Evolutionary conservation across 1,284 basidiomycete species (phyloP).

Genomic region (Ceratobasidium sp.): DNA sequence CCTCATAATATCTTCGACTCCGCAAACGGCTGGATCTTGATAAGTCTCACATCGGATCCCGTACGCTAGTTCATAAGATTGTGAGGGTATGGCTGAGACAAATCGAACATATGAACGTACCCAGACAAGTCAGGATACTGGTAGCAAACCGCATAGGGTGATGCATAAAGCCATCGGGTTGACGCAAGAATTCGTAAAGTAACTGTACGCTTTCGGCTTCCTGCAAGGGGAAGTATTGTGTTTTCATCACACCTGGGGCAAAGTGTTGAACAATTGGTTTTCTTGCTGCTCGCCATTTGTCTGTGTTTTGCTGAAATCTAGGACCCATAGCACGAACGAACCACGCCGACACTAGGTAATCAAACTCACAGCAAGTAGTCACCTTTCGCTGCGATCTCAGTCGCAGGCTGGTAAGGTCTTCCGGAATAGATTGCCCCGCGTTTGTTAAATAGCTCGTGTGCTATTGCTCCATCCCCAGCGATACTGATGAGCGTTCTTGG

Average conservation of each 20-base stretch:
- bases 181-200: slow-evolving; percentile 23
- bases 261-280: slow-evolving; percentile 31
- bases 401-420: background rate
- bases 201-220: slow-evolving; percentile 35
- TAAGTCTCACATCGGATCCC: slow-evolving; percentile 14
- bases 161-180: slow-evolving; percentile 21
- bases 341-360: too few relatives aligned
- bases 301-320: slow-evolving; percentile 26
- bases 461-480: slow-evolving; percentile 27
- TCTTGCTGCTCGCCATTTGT: slow-evolving; percentile 21
- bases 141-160: slow-evolving; percentile 35
- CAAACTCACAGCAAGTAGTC: slow-evolving; percentile 22
- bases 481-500: slow-evolving; percentile 7
- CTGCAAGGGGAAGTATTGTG: slow-evolving; percentile 1
- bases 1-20: slow-evolving; percentile 15
- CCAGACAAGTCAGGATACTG: slow-evolving; percentile 28
- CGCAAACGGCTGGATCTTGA: background rate
- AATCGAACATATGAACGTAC: background rate
- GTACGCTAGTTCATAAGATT: background rate
- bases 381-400: slow-evolving; percentile 14
- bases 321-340: background rate
- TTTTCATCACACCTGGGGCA: slow-evolving; percentile 15
- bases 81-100: background rate
- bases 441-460: slow-evolving; percentile 30
- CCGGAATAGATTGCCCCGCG: slow-evolving; percentile 31